Conservation (phyloP, 192 early-diverging fungal species). For the Umbelopsis ramanniana region DNA sequence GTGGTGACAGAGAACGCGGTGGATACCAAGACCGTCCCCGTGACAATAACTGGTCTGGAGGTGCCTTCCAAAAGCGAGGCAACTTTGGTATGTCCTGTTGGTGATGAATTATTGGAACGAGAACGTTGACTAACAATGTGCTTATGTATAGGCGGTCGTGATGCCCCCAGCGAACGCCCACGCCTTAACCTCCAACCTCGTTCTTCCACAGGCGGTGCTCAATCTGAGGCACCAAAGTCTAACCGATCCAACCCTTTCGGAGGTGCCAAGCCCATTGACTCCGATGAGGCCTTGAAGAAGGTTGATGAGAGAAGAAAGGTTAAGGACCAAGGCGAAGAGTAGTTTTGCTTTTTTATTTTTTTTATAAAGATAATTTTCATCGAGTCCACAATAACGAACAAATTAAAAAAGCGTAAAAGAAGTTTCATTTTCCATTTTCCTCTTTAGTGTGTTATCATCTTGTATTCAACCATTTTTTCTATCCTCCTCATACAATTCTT, state of each 20-base stretch:
- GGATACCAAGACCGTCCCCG: constrained; percentile 41
- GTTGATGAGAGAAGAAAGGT: constrained; percentile 60
- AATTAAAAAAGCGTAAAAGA: background rate
- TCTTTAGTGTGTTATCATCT: background rate
- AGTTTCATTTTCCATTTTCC: background rate
- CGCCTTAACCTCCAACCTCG: constrained; percentile 60
- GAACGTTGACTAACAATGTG: background rate
- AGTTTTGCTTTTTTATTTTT: background rate
- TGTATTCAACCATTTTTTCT: constrained; percentile 10
- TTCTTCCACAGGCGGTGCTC: constrained; percentile 30
- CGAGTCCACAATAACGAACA: background rate
- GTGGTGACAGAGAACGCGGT: constrained; percentile 41
- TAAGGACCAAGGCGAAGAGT: constrained; percentile 31
- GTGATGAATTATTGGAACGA: background rate
- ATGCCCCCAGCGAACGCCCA: constrained; percentile 48
- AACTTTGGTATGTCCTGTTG: background rate
- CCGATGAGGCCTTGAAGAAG: constrained; percentile 50
- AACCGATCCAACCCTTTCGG: constrained; percentile 68
- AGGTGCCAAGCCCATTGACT: constrained; percentile 66
- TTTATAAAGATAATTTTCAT: background rate
- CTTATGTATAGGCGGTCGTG: background rate
- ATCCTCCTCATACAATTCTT: background rate
- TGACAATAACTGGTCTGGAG: constrained; percentile 51
- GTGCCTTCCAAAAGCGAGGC: constrained; percentile 20
- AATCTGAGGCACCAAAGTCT: constrained; percentile 8